These are phyloP conservation scores for Linaria vulgaris DNA, from an alignment of 257 asterid genomes.

Conservation along the genomic window DNA sequence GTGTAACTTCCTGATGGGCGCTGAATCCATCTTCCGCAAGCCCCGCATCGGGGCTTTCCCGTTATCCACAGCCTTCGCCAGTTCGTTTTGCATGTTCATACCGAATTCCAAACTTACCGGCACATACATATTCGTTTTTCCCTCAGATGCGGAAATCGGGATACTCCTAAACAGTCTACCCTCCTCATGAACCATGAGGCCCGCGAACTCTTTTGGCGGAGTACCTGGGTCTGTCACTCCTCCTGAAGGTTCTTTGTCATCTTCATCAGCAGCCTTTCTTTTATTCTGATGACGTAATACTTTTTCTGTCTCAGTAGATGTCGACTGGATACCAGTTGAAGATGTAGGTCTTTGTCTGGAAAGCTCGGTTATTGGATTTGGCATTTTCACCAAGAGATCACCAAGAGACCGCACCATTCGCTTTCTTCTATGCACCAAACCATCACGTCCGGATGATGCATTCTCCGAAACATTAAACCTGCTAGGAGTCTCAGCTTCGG, in stretches of 20 bases:
- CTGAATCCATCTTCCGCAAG: slow-evolving; percentile 27
- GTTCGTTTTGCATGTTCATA: slow-evolving; percentile 31
- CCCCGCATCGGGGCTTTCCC: slow-evolving; percentile 25
- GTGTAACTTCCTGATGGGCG: slow-evolving; percentile 20
- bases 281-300: slow-evolving; percentile 42
- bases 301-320: slow-evolving; percentile 37
- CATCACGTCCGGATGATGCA: slow-evolving; percentile 51
- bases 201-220: slow-evolving; percentile 32
- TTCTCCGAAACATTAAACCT: slow-evolving; percentile 31
- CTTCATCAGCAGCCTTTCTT: slow-evolving; percentile 41
- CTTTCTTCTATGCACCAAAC: slow-evolving; percentile 38
- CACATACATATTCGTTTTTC: slow-evolving; percentile 32
- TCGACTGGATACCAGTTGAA: slow-evolving; percentile 25
- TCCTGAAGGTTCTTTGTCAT: slow-evolving; percentile 29
- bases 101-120: slow-evolving; percentile 20
- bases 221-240: slow-evolving; percentile 22
- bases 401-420: slow-evolving; percentile 67
- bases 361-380: slow-evolving; percentile 24
- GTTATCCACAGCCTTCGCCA: slow-evolving; percentile 27
- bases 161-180: slow-evolving; percentile 31
- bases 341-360: slow-evolving; percentile 27
- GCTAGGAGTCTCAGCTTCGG: slow-evolving; percentile 29
- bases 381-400: slow-evolving; percentile 60
- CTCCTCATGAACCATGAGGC: slow-evolving; percentile 28
- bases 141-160: slow-evolving; percentile 36